Conservation (phyloP, 2,329 filamentous ascomycete genomes). For the Colletotrichum graminicola region DNA sequence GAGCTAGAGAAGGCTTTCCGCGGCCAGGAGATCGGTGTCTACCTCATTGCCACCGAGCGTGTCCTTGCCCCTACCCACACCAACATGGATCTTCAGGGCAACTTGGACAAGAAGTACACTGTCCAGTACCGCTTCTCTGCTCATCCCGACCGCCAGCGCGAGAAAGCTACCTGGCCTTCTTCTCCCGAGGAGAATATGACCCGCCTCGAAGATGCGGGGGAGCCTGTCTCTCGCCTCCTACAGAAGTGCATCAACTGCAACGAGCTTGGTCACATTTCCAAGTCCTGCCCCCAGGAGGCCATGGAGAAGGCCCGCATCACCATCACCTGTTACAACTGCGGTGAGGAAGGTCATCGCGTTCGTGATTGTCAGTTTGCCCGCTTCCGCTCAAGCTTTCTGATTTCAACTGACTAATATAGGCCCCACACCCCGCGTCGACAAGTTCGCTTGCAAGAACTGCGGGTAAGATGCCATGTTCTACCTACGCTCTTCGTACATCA, state of each 20-base stretch:
- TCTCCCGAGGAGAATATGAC: slow-evolving; percentile 69
- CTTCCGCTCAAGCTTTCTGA: not conserved
- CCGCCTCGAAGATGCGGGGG: slow-evolving; percentile 75
- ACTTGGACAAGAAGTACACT: slow-evolving; percentile 73
- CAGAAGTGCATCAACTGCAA: slow-evolving; percentile 74
- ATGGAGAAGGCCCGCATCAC: slow-evolving; percentile 58
- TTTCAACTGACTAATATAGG: slow-evolving; percentile 53
- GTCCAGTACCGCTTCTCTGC: slow-evolving; percentile 72
- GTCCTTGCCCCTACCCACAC: slow-evolving; percentile 68
- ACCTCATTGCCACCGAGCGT: slow-evolving; percentile 73
- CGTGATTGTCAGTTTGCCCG: slow-evolving; percentile 72
- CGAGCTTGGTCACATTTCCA: slow-evolving; percentile 72
- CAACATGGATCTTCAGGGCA: slow-evolving; percentile 80
- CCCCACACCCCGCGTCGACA: slow-evolving; percentile 71
- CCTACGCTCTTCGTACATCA: not conserved
- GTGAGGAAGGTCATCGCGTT: slow-evolving; percentile 72
- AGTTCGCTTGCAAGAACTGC: slow-evolving; percentile 77
- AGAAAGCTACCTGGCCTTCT: slow-evolving; percentile 71
- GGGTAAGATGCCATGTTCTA: slow-evolving; percentile 53
- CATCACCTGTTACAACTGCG: slow-evolving; percentile 75
- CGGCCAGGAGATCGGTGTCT: slow-evolving; percentile 64
- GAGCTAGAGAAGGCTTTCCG: slow-evolving; percentile 74
- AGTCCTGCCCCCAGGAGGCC: slow-evolving; percentile 70
- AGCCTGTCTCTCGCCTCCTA: slow-evolving; percentile 69
- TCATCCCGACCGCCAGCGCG: slow-evolving; percentile 69